Evolutionary conservation across 768 basidiomycete genomes (phyloP).

Genomic region (Suillus spraguei): DNA sequence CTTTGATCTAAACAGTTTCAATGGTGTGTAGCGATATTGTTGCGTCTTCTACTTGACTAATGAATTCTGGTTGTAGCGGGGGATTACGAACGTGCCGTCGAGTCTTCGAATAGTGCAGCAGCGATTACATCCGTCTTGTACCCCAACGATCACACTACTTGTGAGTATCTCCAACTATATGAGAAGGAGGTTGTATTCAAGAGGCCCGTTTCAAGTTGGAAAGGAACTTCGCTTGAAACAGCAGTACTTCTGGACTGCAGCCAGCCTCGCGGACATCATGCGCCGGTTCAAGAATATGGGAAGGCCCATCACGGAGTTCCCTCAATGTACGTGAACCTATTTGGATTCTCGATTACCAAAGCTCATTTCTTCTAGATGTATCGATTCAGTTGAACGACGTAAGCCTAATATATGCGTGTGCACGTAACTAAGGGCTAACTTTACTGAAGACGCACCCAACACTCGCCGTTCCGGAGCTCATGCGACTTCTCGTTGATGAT

Average conservation of each 20-base stretch:
- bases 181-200: not conserved
- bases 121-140: constrained; percentile 96
- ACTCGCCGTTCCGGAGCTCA: constrained; percentile 91
- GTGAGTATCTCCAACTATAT: constrained; percentile 34
- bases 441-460: constrained; percentile 86
- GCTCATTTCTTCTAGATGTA: constrained; percentile 51
- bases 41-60: not conserved
- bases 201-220: constrained; percentile 52
- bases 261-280: constrained; percentile 86
- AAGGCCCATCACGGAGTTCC: constrained; percentile 77
- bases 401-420: constrained; percentile 23
- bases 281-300: constrained; percentile 91
- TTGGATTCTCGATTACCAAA: constrained; percentile 1
- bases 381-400: constrained; percentile 97
- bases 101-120: constrained; percentile 85
- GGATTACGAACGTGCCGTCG: constrained; percentile 89
- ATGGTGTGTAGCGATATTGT: constrained; percentile 50
- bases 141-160: constrained; percentile 88
- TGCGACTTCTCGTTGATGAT: constrained; percentile 91
- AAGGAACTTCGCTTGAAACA: constrained; percentile 92
- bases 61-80: constrained; percentile 56
- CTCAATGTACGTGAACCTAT: constrained; percentile 63
- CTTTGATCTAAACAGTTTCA: constrained; percentile 95
- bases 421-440: not conserved
- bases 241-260: constrained; percentile 95